Evolutionary conservation across 805 yeast genomes (phyloP).

Genomic region (Wickerhamomyces canadensis): DNA sequence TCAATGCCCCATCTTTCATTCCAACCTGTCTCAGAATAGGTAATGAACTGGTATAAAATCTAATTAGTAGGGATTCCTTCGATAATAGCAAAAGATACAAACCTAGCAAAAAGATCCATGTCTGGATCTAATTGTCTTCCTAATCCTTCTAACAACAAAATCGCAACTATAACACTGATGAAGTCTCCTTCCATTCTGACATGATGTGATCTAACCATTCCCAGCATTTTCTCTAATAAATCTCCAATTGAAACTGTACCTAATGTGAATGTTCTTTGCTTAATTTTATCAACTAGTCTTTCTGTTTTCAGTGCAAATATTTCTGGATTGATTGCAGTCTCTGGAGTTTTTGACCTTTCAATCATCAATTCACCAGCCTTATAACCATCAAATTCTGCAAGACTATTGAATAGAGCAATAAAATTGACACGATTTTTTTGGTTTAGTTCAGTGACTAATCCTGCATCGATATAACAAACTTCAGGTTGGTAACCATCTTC

Average conservation of each 20-base stretch:
- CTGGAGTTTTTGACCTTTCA: conserved; percentile 92
- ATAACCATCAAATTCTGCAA: conserved; percentile 91
- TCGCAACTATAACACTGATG: conserved; percentile 91
- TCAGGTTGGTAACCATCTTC: conserved; percentile 71
- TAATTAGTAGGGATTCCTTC: conserved; percentile 29
- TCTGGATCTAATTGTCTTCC: conserved; percentile 93
- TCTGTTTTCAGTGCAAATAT: conserved; percentile 86
- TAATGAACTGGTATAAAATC: conserved; percentile 20
- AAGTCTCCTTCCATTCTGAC: conserved; percentile 98
- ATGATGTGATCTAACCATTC: conserved; percentile 91
- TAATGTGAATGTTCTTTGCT: conserved; percentile 82
- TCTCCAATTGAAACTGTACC: conserved; percentile 94
- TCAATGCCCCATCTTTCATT: conserved; percentile 57
- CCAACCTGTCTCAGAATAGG: conserved; percentile 65
- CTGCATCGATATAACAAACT: conserved; percentile 87
- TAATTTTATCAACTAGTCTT: conserved; percentile 72
- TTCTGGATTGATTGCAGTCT: conserved; percentile 79
- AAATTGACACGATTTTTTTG: conserved; percentile 75
- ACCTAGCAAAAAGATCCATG: conserved; percentile 92
- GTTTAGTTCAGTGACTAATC: conserved; percentile 86
- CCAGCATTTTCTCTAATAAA: conserved; percentile 74
- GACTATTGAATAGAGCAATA: conserved; percentile 80
- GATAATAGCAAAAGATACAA: conserved; percentile 47
- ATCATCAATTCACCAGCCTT: conserved; percentile 94
- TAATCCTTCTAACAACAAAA: conserved; percentile 85